Evolutionary conservation across 2,329 filamentous ascomycete genomes (phyloP).

Genomic region (Cercospora zeae-maydis): DNA sequence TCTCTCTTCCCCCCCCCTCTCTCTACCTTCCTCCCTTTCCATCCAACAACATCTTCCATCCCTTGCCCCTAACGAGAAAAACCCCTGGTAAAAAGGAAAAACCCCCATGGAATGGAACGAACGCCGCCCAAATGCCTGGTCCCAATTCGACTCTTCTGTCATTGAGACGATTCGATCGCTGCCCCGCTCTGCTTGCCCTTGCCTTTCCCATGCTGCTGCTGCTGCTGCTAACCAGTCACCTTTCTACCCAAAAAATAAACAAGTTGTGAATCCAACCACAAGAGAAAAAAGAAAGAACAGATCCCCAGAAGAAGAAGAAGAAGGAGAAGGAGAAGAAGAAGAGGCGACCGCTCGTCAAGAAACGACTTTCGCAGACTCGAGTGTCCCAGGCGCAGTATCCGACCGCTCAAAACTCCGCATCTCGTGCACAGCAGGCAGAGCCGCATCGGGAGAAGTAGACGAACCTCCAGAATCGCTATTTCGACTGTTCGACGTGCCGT

Average conservation of each 20-base stretch:
- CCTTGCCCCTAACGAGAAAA: background rate
- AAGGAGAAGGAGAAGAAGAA: background rate
- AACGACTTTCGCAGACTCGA: conserved; percentile 7
- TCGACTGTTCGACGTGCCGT: conserved; percentile 28
- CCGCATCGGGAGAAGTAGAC: background rate
- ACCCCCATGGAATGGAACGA: background rate
- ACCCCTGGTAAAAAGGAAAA: background rate
- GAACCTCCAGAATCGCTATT: conserved; percentile 12
- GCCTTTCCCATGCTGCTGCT: too few relatives aligned
- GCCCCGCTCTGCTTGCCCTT: too few relatives aligned
- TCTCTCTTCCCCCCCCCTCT: background rate
- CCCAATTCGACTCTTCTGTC: too few relatives aligned
- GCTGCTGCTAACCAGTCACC: too few relatives aligned
- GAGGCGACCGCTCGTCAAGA: background rate
- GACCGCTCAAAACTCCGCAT: conserved; percentile 11
- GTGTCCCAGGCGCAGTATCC: conserved; percentile 20
- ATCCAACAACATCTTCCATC: too few relatives aligned
- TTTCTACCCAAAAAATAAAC: background rate
- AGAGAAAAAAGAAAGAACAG: background rate
- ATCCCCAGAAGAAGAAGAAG: background rate
- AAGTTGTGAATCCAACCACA: background rate
- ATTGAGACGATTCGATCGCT: too few relatives aligned
- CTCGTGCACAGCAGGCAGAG: conserved; percentile 2
- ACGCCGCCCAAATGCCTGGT: background rate
- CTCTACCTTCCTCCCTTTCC: background rate